Percentiles rank a stretch among this genome's conserved stretches.
These are phyloP conservation scores for Pseudonitzschia pungens DNA, from an alignment of 108 stramenopile species.

Conservation along the genomic window DNA sequence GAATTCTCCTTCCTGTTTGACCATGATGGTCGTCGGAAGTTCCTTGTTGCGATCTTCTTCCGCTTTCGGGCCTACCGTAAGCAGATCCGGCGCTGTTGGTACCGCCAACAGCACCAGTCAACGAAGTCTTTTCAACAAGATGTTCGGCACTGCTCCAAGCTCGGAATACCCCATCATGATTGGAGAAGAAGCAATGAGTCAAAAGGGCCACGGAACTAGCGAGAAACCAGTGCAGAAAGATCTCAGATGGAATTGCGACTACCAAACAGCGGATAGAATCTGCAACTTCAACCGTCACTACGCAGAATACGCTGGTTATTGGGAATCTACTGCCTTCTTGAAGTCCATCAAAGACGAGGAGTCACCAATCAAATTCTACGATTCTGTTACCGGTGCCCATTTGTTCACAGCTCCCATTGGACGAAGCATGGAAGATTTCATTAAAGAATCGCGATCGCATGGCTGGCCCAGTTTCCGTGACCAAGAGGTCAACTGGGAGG, in stretches of 20 bases:
- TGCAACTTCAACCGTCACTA: constrained; percentile 69
- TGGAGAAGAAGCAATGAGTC: constrained; percentile 53
- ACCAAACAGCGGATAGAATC: constrained; percentile 67
- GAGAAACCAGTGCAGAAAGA: constrained; percentile 66
- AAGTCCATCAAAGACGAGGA: constrained; percentile 34
- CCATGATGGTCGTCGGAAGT: constrained; percentile 9
- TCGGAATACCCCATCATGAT: constrained; percentile 63
- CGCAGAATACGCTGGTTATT: constrained; percentile 72
- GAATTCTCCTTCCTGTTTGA: not conserved
- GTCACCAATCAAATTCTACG: constrained; percentile 75
- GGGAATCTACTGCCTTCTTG: constrained; percentile 59
- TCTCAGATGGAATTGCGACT: constrained; percentile 73
- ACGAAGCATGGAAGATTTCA: constrained; percentile 70
- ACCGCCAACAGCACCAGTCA: constrained; percentile 10
- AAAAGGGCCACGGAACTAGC: constrained; percentile 74
- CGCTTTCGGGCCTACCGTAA: not conserved
- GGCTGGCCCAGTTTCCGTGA: constrained; percentile 90
- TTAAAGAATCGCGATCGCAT: constrained; percentile 61
- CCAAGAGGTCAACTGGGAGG: constrained; percentile 87
- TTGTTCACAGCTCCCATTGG: constrained; percentile 77
- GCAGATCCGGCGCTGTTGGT: not conserved
- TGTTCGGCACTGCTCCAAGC: constrained; percentile 32
- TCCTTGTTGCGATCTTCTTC: constrained; percentile 4
- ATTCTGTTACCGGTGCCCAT: constrained; percentile 73
- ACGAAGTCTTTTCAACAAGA: constrained; percentile 34